phyloP scores from a whole-genome alignment of 805 yeast genomes.

The Hanseniaspora nectarophila region DNA sequence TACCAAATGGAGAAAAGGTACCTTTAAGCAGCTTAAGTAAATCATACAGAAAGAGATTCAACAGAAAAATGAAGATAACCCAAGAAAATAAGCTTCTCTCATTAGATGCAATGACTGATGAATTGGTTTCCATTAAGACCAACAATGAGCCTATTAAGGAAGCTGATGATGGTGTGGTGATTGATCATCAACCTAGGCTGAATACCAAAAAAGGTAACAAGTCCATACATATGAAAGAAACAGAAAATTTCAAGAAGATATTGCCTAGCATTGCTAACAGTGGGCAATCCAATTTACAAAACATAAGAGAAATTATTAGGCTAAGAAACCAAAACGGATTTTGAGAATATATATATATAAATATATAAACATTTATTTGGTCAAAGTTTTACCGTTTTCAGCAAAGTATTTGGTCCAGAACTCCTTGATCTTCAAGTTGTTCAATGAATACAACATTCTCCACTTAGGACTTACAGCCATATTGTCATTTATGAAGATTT shows the following conservation, averaged over 20 bases:
- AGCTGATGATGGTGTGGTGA: neutral
- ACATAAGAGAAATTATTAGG: slow-evolving; percentile 49
- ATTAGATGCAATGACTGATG: slow-evolving; percentile 23
- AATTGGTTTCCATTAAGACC: slow-evolving; percentile 4
- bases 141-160: slow-evolving; percentile 6
- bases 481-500: slow-evolving; percentile 14
- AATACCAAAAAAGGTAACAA: slow-evolving; percentile 43
- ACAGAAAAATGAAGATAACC: slow-evolving; percentile 54
- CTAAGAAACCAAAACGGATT: slow-evolving; percentile 22
- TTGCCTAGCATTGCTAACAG: slow-evolving; percentile 27
- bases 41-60: slow-evolving; percentile 36
- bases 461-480: slow-evolving; percentile 13
- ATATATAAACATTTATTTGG: neutral
- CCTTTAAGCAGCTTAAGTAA: slow-evolving; percentile 7
- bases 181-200: slow-evolving; percentile 41
- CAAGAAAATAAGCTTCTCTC: slow-evolving; percentile 51
- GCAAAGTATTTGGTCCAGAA: slow-evolving; percentile 3
- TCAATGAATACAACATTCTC: slow-evolving; percentile 14
- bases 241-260: slow-evolving; percentile 45
- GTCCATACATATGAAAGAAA: slow-evolving; percentile 46
- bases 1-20: slow-evolving; percentile 16
- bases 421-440: slow-evolving; percentile 8
- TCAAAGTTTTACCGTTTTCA: neutral
- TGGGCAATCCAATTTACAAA: slow-evolving; percentile 43
- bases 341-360: too few species aligned